Percentiles rank a stretch among this genome's conserved stretches.
These are phyloP conservation scores for Schizopora paradoxa DNA, from an alignment of 1,284 basidiomycete genomes.

Conservation along the genomic window DNA sequence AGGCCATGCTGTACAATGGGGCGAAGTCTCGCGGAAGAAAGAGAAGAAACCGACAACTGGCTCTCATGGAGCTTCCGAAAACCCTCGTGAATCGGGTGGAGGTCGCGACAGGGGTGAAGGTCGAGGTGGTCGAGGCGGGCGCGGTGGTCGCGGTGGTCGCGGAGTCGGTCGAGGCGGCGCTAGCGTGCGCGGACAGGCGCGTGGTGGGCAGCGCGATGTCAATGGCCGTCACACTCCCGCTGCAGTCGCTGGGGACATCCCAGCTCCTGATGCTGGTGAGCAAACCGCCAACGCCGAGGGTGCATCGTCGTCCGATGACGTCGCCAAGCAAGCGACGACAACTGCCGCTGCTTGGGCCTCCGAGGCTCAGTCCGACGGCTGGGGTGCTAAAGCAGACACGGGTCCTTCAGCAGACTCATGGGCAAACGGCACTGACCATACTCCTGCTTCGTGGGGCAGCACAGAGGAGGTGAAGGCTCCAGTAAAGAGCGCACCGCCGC, in stretches of 20 bases:
- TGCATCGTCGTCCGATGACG: conserved; percentile 16
- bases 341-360: conserved; percentile 17
- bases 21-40: conserved; percentile 83
- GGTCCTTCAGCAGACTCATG: conserved; percentile 17
- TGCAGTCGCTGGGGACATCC: conserved; percentile 20
- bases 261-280: conserved; percentile 19
- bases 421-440: conserved; percentile 30
- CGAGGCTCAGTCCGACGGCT: background rate
- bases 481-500: conserved; percentile 9
- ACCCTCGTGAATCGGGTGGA: conserved; percentile 29
- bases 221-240: conserved; percentile 39
- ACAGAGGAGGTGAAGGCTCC: conserved; percentile 8
- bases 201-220: conserved; percentile 47
- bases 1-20: conserved; percentile 84
- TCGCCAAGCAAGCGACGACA: conserved; percentile 16
- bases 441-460: conserved; percentile 32
- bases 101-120: conserved; percentile 41
- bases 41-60: conserved; percentile 56
- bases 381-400: conserved; percentile 11
- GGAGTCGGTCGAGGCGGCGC: conserved; percentile 43
- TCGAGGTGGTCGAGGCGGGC: conserved; percentile 60
- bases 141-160: conserved; percentile 53
- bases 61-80: conserved; percentile 30
- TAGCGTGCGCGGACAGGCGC: conserved; percentile 45
- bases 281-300: conserved; percentile 21